These are phyloP conservation scores for Tricholoma furcatifolium DNA, from an alignment of 768 basidiomycete genomes.

Conservation along the genomic window DNA sequence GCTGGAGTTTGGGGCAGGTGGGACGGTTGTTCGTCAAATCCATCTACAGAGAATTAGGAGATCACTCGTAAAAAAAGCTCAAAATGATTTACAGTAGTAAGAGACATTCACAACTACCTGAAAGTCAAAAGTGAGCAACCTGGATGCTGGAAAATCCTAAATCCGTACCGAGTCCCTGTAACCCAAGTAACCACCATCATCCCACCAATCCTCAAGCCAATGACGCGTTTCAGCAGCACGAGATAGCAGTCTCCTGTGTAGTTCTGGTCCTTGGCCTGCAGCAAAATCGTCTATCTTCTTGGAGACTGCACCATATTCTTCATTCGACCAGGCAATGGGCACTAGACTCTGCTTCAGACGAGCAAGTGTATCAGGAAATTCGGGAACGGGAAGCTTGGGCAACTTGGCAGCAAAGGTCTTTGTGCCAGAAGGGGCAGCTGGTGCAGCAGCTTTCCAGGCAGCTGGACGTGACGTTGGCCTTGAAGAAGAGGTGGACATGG, in stretches of 20 bases:
- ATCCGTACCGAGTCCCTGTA: slow-evolving; percentile 79
- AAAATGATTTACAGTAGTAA: slow-evolving; percentile 75
- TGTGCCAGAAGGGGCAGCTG: slow-evolving; percentile 48
- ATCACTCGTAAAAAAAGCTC: background rate
- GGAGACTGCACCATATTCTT: slow-evolving; percentile 54
- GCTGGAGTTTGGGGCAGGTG: slow-evolving; percentile 58
- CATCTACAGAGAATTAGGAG: slow-evolving; percentile 48
- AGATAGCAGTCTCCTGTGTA: slow-evolving; percentile 65
- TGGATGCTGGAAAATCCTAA: background rate
- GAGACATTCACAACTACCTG: slow-evolving; percentile 87
- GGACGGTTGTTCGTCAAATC: slow-evolving; percentile 66
- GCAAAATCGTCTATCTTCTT: slow-evolving; percentile 71
- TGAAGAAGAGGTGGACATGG: slow-evolving; percentile 21
- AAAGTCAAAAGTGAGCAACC: background rate
- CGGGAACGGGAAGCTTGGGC: slow-evolving; percentile 74
- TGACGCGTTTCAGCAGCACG: slow-evolving; percentile 57
- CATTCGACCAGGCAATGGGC: slow-evolving; percentile 67
- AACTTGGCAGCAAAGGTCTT: slow-evolving; percentile 65
- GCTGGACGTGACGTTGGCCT: slow-evolving; percentile 35
- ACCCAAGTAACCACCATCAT: slow-evolving; percentile 75
- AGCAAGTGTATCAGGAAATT: slow-evolving; percentile 61
- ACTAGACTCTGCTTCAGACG: slow-evolving; percentile 68
- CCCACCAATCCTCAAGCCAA: slow-evolving; percentile 97
- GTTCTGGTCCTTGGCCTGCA: slow-evolving; percentile 41
- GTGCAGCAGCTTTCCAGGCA: slow-evolving; percentile 75